A percentile compares a stretch with the other conserved stretches of the same genome.
These are phyloP conservation scores for Cutaneotrichosporon curvatum DNA, from an alignment of 1,284 basidiomycete genomes.

Conservation along the genomic window DNA sequence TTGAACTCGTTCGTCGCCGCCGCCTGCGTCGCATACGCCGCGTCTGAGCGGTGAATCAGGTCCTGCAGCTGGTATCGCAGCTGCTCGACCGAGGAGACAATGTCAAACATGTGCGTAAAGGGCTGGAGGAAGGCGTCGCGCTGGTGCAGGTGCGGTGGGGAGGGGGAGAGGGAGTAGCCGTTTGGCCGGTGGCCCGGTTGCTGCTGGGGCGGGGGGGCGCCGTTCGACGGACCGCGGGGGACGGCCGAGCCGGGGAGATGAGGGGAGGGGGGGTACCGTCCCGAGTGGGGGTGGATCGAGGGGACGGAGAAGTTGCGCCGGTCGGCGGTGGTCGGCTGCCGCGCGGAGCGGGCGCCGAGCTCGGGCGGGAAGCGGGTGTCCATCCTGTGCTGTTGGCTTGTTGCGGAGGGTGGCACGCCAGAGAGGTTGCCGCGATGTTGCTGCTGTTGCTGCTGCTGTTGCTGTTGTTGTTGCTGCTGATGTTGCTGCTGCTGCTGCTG, in stretches of 20 bases:
- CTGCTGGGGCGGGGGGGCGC: too few species aligned
- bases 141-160: conserved; percentile 12
- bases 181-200: too few species aligned
- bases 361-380: conserved; percentile 11
- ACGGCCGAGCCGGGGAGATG: too few species aligned
- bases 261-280: conserved; percentile 13
- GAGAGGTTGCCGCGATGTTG: background rate
- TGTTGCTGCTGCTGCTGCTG: conserved; percentile 9
- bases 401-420: conserved; percentile 1
- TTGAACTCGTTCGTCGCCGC: conserved; percentile 35
- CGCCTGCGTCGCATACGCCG: conserved; percentile 23
- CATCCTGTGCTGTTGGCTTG: background rate
- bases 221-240: too few species aligned
- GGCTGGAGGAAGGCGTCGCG: conserved; percentile 28
- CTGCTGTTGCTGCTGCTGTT: background rate
- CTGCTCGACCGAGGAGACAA: conserved; percentile 25
- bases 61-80: conserved; percentile 31
- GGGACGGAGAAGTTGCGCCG: conserved; percentile 29
- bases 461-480: background rate
- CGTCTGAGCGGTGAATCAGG: conserved; percentile 30
- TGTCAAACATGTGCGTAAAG: conserved; percentile 35
- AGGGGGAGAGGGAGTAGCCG: conserved; percentile 18
- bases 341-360: conserved; percentile 1
- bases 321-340: conserved; percentile 17
- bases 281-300: conserved; percentile 5